phyloP scores from a whole-genome alignment of 768 basidiomycete genomes.

The Sarcodon sp. region DNA sequence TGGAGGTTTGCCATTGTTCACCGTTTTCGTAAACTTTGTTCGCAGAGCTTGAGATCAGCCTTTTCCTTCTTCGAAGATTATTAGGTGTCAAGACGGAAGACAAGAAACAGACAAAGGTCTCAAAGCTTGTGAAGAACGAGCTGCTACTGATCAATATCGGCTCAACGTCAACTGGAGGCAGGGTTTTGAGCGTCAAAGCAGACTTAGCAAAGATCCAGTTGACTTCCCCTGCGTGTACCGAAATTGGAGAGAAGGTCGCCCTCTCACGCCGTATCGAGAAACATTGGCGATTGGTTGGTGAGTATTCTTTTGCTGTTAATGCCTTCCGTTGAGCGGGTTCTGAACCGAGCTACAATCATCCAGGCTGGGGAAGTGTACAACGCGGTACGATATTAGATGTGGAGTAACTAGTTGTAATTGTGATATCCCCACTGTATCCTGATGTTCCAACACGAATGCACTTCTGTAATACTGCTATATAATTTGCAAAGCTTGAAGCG shows the following conservation, averaged over 20 bases:
- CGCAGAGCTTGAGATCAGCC: slow-evolving; percentile 78
- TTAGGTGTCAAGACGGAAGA: slow-evolving; percentile 99
- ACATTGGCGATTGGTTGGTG: slow-evolving; percentile 94
- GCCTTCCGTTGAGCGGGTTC: background rate
- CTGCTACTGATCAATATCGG: slow-evolving; percentile 95
- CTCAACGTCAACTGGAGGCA: slow-evolving; percentile 92
- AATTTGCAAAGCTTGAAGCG: too few relatives aligned
- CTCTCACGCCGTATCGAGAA: slow-evolving; percentile 91
- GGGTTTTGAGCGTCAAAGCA: slow-evolving; percentile 87
- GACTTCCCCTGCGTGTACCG: slow-evolving; percentile 91
- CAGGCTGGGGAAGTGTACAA: slow-evolving; percentile 71
- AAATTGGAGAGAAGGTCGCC: slow-evolving; percentile 96
- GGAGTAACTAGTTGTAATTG: slow-evolving; percentile 24
- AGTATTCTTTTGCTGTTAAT: slow-evolving; percentile 18
- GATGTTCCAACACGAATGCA: too few relatives aligned
- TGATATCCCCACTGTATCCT: too few relatives aligned
- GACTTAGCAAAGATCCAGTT: slow-evolving; percentile 91
- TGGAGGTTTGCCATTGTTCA: background rate
- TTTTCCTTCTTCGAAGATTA: slow-evolving; percentile 90
- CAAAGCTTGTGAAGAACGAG: slow-evolving; percentile 86
- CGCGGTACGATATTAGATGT: slow-evolving; percentile 75
- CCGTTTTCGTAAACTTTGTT: background rate
- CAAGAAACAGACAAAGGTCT: slow-evolving; percentile 95
- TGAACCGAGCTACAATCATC: slow-evolving; percentile 1
- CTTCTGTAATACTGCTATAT: too few relatives aligned